Percentiles rank a stretch among this genome's conserved stretches.
These are phyloP conservation scores for Coemansia nantahalensis DNA, from an alignment of 192 early-diverging fungal genomes.

Conservation along the genomic window DNA sequence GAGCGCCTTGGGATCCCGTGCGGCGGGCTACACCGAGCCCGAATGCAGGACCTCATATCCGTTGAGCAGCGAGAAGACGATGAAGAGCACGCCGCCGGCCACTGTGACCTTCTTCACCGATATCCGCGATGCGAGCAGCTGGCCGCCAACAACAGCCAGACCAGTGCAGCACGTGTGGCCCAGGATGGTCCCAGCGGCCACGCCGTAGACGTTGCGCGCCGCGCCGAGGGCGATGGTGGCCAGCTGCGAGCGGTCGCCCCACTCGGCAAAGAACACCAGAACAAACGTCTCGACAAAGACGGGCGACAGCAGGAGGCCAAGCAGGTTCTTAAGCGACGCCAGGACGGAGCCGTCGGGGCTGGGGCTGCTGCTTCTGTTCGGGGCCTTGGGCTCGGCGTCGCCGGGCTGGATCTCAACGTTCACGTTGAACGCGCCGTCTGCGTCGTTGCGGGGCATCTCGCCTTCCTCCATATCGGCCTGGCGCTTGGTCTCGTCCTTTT, in stretches of 20 bases:
- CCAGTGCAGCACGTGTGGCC: conserved; percentile 93
- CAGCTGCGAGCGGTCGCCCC: conserved; percentile 97
- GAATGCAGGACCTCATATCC: conserved; percentile 55
- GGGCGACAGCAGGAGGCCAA: conserved; percentile 81
- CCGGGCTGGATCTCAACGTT: conserved; percentile 26
- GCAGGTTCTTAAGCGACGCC: conserved; percentile 65
- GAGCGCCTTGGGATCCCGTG: no score
- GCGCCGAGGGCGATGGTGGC: conserved; percentile 95
- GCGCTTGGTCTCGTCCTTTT: conserved; percentile 59
- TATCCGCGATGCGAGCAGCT: conserved; percentile 79
- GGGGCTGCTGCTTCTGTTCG: conserved; percentile 14
- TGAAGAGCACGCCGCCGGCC: conserved; percentile 82
- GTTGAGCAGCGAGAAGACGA: conserved; percentile 78
- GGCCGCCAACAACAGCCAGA: conserved; percentile 91
- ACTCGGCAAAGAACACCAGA: conserved; percentile 96
- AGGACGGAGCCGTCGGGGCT: conserved; percentile 27
- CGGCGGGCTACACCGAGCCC: no score
- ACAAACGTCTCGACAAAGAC: conserved; percentile 95
- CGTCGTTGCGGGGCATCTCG: conserved; percentile 10
- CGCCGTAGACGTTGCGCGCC: conserved; percentile 89
- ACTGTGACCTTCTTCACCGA: conserved; percentile 87
- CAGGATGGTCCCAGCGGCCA: conserved; percentile 80
- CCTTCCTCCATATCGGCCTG: conserved; percentile 62
- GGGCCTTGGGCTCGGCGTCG: conserved; percentile 6
- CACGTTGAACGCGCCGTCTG: conserved; percentile 25